Conservation (phyloP, 441 rosid species). For the Erodium trifolium region DNA sequence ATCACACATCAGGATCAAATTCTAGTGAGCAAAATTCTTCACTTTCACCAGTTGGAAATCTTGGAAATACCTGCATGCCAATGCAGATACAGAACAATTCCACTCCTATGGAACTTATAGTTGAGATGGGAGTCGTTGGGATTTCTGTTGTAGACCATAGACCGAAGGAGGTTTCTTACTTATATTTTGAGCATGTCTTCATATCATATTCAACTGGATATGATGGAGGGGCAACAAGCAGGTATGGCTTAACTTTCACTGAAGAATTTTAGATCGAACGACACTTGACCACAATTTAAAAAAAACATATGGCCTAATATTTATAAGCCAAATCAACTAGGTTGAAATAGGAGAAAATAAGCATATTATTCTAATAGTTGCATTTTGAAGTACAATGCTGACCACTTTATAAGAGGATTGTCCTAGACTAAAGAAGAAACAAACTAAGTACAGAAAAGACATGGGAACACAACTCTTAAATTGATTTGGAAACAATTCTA, state of each 20-base stretch:
- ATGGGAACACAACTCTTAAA: no score
- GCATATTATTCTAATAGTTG: no score
- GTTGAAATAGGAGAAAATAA: no score
- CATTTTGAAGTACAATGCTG: no score
- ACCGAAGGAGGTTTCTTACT: slow-evolving; percentile 82
- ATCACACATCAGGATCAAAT: slow-evolving; percentile 31
- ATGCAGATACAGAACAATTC: slow-evolving; percentile 31
- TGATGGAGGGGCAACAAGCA: slow-evolving; percentile 91
- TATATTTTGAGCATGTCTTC: slow-evolving; percentile 74
- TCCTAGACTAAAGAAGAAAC: no score
- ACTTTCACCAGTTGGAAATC: slow-evolving; percentile 35
- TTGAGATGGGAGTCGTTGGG: slow-evolving; percentile 90
- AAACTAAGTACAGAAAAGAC: no score
- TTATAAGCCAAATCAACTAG: no score
- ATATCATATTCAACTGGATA: slow-evolving; percentile 85
- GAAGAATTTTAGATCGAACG: no score
- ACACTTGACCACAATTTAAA: no score
- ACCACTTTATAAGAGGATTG: no score
- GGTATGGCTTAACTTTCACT: slow-evolving; percentile 30
- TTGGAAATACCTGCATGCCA: slow-evolving; percentile 37
- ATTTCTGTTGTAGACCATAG: slow-evolving; percentile 80
- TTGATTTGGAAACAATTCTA: no score
- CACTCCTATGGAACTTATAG: slow-evolving; percentile 64
- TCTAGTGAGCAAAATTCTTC: slow-evolving; percentile 36
- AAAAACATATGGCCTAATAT: no score